phyloP scores from a whole-genome alignment of 1,284 basidiomycete species.

The Tilletiaria anomala region DNA sequence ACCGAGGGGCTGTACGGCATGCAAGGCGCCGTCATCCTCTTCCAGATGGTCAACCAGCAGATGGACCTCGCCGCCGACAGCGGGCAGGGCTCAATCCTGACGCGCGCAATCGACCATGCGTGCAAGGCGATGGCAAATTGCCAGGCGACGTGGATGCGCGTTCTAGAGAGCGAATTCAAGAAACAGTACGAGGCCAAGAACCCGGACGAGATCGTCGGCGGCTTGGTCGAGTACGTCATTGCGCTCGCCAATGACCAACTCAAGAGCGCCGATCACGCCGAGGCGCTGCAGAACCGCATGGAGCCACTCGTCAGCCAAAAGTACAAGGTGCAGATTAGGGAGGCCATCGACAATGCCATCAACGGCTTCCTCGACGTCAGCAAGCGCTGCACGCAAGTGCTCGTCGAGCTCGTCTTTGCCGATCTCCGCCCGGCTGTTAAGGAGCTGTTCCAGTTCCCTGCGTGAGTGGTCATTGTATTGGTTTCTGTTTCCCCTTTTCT shows the following conservation, averaged over 20 bases:
- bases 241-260: slow-evolving; percentile 98
- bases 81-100: slow-evolving; percentile 81
- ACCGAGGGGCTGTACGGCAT: slow-evolving; percentile 78
- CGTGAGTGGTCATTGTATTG: slow-evolving; percentile 47
- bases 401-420: slow-evolving; percentile 89
- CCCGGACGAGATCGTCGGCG: slow-evolving; percentile 72
- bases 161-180: slow-evolving; percentile 72
- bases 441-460: slow-evolving; percentile 58
- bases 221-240: slow-evolving; percentile 88
- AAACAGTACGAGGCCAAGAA: slow-evolving; percentile 60
- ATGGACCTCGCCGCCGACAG: slow-evolving; percentile 88
- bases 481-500: neutral
- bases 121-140: slow-evolving; percentile 79
- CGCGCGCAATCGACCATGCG: slow-evolving; percentile 74
- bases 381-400: slow-evolving; percentile 83
- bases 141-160: slow-evolving; percentile 73
- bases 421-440: slow-evolving; percentile 81
- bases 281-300: slow-evolving; percentile 66
- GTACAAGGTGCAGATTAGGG: slow-evolving; percentile 68
- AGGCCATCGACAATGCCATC: slow-evolving; percentile 83
- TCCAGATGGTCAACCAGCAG: slow-evolving; percentile 94
- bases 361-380: slow-evolving; percentile 97
- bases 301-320: slow-evolving; percentile 87
- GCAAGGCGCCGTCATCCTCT: slow-evolving; percentile 84
- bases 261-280: slow-evolving; percentile 84